Evolutionary conservation across 495 filamentous ascomycete genomes (phyloP).

Genomic region (Penicillium ucsense): DNA sequence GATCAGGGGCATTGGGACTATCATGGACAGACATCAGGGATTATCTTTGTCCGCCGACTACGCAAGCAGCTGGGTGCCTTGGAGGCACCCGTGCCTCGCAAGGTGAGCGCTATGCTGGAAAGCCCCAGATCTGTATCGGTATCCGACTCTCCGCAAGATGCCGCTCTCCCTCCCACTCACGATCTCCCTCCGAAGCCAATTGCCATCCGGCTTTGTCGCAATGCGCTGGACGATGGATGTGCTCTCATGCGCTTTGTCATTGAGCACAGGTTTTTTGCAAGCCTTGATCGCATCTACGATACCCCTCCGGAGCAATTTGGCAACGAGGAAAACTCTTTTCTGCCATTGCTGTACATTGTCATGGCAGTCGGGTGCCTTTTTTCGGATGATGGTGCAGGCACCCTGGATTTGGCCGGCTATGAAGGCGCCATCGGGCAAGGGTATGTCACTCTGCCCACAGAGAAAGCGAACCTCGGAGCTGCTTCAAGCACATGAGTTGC

Average conservation of each 20-base stretch:
- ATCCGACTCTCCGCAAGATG: slow-evolving; percentile 50
- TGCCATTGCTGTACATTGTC: slow-evolving; percentile 75
- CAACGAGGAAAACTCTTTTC: slow-evolving; percentile 67
- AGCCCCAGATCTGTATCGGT: slow-evolving; percentile 57
- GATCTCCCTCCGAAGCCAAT: slow-evolving; percentile 63
- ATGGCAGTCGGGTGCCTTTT: slow-evolving; percentile 87
- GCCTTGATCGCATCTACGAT: slow-evolving; percentile 72
- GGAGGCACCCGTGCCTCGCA: slow-evolving; percentile 33
- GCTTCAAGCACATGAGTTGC: no score
- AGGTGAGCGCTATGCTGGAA: slow-evolving; percentile 48
- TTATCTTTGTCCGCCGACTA: slow-evolving; percentile 76
- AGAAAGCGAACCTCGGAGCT: no score
- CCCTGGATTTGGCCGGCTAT: slow-evolving; percentile 48
- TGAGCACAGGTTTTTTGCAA: slow-evolving; percentile 70
- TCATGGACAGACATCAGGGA: slow-evolving; percentile 84
- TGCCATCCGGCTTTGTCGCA: slow-evolving; percentile 60
- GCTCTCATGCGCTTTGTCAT: slow-evolving; percentile 82
- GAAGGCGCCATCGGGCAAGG: slow-evolving; percentile 71
- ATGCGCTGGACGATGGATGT: slow-evolving; percentile 75
- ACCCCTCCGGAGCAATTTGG: slow-evolving; percentile 56
- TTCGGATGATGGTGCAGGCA: slow-evolving; percentile 37
- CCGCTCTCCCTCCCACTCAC: slow-evolving; percentile 41
- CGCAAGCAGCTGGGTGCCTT: slow-evolving; percentile 67
- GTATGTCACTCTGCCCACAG: slow-evolving; percentile 30
- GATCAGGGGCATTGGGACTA: slow-evolving; percentile 92